phyloP scores from a whole-genome alignment of 139 green algal species.

The Chlorella sp. region DNA sequence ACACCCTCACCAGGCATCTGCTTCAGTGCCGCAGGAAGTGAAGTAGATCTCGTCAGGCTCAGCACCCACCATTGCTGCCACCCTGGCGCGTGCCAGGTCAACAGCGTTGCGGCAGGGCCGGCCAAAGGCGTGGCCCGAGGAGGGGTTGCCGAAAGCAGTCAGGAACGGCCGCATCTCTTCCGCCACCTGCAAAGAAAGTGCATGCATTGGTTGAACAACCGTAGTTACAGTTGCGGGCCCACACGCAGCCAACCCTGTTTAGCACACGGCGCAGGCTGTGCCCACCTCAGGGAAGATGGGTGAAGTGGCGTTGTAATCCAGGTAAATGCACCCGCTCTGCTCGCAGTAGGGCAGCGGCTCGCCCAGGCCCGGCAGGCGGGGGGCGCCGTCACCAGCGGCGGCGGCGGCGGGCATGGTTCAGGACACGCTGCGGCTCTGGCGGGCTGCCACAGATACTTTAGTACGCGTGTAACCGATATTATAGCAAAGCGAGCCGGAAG shows the following conservation, averaged over 20 bases:
- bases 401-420: neutral
- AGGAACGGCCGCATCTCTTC: slow-evolving; percentile 74
- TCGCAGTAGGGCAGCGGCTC: slow-evolving; percentile 10
- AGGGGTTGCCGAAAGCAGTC: slow-evolving; percentile 77
- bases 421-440: neutral
- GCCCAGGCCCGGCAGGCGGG: slow-evolving; percentile 9
- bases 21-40: slow-evolving; percentile 63
- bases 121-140: slow-evolving; percentile 63
- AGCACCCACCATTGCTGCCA: slow-evolving; percentile 64
- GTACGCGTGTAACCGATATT: too few relatives aligned
- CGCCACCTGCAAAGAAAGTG: slow-evolving; percentile 62
- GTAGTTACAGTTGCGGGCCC: too few relatives aligned
- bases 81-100: slow-evolving; percentile 52
- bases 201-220: too few relatives aligned
- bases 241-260: too few relatives aligned
- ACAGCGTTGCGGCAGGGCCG: slow-evolving; percentile 59
- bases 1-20: slow-evolving; percentile 37
- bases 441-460: too few relatives aligned
- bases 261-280: too few relatives aligned
- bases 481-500: neutral
- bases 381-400: neutral
- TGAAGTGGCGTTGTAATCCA: slow-evolving; percentile 67
- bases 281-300: neutral
- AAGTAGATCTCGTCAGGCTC: slow-evolving; percentile 60
- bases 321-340: slow-evolving; percentile 54